These are phyloP conservation scores for Boletus vermiculosoides DNA, from an alignment of 768 basidiomycete genomes.

Conservation along the genomic window DNA sequence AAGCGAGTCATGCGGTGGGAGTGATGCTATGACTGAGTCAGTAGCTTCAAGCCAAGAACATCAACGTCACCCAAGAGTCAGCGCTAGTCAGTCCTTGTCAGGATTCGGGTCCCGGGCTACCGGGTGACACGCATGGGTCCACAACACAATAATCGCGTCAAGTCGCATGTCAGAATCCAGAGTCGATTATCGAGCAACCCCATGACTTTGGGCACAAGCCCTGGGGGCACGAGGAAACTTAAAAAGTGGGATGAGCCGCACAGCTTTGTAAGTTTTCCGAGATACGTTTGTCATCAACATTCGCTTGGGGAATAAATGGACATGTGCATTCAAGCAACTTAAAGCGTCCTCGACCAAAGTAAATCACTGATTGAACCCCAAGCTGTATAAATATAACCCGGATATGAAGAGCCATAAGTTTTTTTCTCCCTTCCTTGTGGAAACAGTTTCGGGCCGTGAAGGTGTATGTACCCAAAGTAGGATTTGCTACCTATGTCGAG, in stretches of 20 bases:
- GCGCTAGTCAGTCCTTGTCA: not conserved
- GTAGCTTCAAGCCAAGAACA: not conserved
- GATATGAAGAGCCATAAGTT: conserved; percentile 9
- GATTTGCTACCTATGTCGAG: not conserved
- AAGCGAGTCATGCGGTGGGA: not conserved
- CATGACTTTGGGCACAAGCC: not conserved
- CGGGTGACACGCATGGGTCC: too few species aligned
- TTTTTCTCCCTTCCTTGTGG: not conserved
- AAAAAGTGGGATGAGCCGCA: too few species aligned
- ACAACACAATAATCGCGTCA: too few species aligned
- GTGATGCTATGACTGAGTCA: not conserved
- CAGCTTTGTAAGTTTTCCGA: too few species aligned
- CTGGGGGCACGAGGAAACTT: not conserved
- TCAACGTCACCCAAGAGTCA: not conserved
- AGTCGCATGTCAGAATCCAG: not conserved
- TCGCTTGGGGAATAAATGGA: too few species aligned
- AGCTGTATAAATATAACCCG: not conserved
- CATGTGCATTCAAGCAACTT: too few species aligned
- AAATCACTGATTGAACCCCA: not conserved
- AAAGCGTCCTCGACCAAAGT: not conserved
- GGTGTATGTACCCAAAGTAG: not conserved
- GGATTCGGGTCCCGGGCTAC: not conserved
- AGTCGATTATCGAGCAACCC: not conserved
- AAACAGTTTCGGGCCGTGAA: not conserved
- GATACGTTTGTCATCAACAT: too few species aligned